Percentiles rank a stretch among this genome's conserved stretches.
Evolutionary conservation across 176 grass and related monocot genomes (phyloP).

Genomic region (barley (Hordeum vulgare)): MorexV3_pseudomolecules_assembly NC_058520.1:298847674-298848173

Average conservation of each 20-base stretch:
- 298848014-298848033: neutral
- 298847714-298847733: too few species aligned
- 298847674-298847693: too few species aligned
- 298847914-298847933: neutral
- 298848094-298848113: neutral
- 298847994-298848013: constrained; percentile 7
- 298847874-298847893: too few species aligned
- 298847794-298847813: too few species aligned
- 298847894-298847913: neutral
- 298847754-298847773: too few species aligned
- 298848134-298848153: neutral
- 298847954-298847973: neutral
- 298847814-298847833: too few species aligned
- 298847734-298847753: too few species aligned
- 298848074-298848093: neutral
- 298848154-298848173: neutral
- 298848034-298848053: neutral
- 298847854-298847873: too few species aligned
- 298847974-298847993: neutral
- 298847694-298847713: too few species aligned
- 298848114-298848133: neutral
- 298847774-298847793: too few species aligned
- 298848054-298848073: neutral
- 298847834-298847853: too few species aligned
- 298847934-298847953: constrained; percentile 28